A percentile compares a stretch with the other conserved stretches of the same genome.
Evolutionary conservation across 2,329 filamentous ascomycete genomes (phyloP).

Genomic region (Aspergillus novofumigatus): DNA sequence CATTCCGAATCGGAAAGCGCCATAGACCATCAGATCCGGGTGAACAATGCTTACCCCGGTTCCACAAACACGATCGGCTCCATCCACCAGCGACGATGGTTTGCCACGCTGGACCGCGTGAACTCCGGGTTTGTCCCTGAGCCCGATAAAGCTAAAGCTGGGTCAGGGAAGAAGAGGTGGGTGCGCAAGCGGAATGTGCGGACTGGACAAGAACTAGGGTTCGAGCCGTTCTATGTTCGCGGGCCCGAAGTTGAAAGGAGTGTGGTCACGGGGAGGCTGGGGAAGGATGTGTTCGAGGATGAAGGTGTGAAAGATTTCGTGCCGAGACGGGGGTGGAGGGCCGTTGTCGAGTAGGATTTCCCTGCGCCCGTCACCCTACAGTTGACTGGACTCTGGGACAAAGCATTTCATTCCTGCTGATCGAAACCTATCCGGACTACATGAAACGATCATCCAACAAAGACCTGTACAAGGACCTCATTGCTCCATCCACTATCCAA

Average conservation of each 20-base stretch:
- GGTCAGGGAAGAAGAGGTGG: conserved; percentile 24
- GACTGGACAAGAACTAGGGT: conserved; percentile 32
- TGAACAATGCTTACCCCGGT: conserved; percentile 63
- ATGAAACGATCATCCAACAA: conserved; percentile 30
- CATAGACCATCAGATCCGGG: conserved; percentile 53
- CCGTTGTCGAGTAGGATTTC: conserved; percentile 22
- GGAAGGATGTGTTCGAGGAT: conserved; percentile 57
- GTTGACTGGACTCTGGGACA: not conserved
- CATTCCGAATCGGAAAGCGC: conserved; percentile 13
- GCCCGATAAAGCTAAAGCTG: not conserved
- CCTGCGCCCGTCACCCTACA: not conserved
- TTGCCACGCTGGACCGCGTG: conserved; percentile 57
- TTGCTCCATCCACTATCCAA: conserved; percentile 73
- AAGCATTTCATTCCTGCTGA: not conserved
- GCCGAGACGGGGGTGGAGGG: conserved; percentile 57
- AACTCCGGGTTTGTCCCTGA: conserved; percentile 52
- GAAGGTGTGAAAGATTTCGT: conserved; percentile 57
- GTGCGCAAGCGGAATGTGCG: conserved; percentile 18
- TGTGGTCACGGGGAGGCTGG: conserved; percentile 60
- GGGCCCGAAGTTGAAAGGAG: conserved; percentile 62
- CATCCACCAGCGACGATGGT: conserved; percentile 65
- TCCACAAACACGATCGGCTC: conserved; percentile 63
- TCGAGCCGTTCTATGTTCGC: conserved; percentile 57
- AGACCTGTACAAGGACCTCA: conserved; percentile 67
- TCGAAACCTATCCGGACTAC: not conserved